Evolutionary conservation across 2,329 filamentous ascomycete species (phyloP), one percentile per base, ranked within the genome.

Genomic region (Penicillium palitans): DNA sequence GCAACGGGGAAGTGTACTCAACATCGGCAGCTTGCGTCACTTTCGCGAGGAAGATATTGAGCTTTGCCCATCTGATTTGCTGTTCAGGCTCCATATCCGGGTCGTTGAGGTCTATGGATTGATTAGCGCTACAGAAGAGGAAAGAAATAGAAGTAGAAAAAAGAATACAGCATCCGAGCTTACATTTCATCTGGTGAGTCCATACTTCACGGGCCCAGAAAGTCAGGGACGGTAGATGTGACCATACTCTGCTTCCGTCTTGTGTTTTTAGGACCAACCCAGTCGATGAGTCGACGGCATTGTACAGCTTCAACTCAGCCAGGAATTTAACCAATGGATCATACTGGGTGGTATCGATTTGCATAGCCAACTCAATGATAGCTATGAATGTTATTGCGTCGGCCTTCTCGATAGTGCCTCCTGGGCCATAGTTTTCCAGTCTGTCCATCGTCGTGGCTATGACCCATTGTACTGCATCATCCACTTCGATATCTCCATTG

Each of bases 241-340:
- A 55, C 52, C 52, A 55, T 6, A 55, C 52, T 31, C 52, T 29
- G 33, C 52, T 55, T 19, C 52, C 52, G n/a, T 55, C 44, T 21
- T 42, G 52, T 31, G 44, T 25, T 19, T 55, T 55, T 17, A 55
- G 27, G 6, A 55, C 37, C 19, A 55, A 17, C 1, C 37, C 45
- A 6, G 52, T 55, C 17, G 52, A 39, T 10, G 52, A 55, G 27
- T 55, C 45, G 13, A 55, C 45, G 10, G 52, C 52, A 24, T 55
- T 55, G 37, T 55, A 55, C 37, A 35, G 21, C 10, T 55, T 55
- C n/a, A 55, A 41, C 25, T 42, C 52, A 7, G 13, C n/a, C 37
- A 55, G 39, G 17, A 55, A 55, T 4, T 31, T 37, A 6, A 55
- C 15, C 52, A 55, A 33, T 9, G 52, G 52, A 10, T 19, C 27